Evolutionary conservation across 164 flowering plant species (phyloP), one percentile per base, ranked within the genome.

Genomic region (Chimonanthus praecox): DNA sequence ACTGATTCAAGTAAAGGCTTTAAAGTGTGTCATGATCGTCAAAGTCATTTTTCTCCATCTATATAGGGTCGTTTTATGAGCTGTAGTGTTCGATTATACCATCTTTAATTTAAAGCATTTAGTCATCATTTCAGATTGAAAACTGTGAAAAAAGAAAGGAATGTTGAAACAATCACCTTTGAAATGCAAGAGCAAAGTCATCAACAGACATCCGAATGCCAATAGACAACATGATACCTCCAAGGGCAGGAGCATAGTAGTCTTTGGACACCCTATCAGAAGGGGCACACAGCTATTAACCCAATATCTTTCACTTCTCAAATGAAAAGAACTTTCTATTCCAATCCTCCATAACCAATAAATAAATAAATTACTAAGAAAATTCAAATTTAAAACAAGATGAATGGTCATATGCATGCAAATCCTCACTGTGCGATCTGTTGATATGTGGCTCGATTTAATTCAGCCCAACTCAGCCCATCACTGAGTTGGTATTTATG

Each of bases 221-320:
- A 73, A 95, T 91, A 2, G 99, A 95, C 64, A 95, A 72, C 99
- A 95, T 95, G 72, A 95, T 95, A 72, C 99, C 99, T 72, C 99
- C 99, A 76, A 95, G 99, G 78, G 98, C 97, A 72, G 99, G 99
- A 64, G 99, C 99, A 81, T 95, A 95, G 45, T 88, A 74, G 65
- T 95, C 97, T 82, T 89, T 89, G 5, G 94, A 87, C 68, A 95
- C 98, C 99, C 99, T 94, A 88, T 33, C n/a, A 16, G 69, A 46
- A 73, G 47, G 4, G 5, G 18, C 61, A 8, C 47, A 7, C 10
- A 18, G 44, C 51, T 47, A 54, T 71, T 43, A 18, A 47, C 7
- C 65, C 15, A 16, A 5, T 61, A 11, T 64, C 44, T 33, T 45
- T 16, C 13, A 9, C 58, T 16, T 64, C 46, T 49, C 43, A 11